Conservation (phyloP, 129 eudicot genomes). For the Artemisia annua region DNA sequence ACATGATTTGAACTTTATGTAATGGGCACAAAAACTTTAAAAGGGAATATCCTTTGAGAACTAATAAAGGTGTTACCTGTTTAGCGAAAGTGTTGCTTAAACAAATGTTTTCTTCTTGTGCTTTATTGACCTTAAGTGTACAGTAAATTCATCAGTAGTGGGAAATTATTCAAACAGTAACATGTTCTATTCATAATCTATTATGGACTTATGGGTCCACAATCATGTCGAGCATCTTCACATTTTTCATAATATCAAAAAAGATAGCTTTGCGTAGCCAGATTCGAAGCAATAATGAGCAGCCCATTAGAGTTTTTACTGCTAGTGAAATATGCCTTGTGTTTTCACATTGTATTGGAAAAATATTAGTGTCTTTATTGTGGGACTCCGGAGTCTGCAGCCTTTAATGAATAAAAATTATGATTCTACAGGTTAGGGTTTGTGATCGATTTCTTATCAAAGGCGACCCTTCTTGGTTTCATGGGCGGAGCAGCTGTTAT, state of each 20-base stretch:
- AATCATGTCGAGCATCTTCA: constrained; percentile 1
- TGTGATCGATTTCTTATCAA: constrained; percentile 89
- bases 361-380: too few species aligned
- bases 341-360: background rate
- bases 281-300: background rate
- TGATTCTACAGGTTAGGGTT: constrained; percentile 77
- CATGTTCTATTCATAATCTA: constrained; percentile 20
- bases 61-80: constrained; percentile 29
- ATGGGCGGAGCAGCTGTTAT: constrained; percentile 99
- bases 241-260: background rate
- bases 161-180: constrained; percentile 30
- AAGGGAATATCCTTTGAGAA: constrained; percentile 37
- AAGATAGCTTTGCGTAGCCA: background rate
- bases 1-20: constrained; percentile 28
- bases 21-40: constrained; percentile 44
- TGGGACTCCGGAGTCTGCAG: too few species aligned
- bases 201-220: constrained; percentile 19
- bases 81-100: constrained; percentile 15
- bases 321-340: background rate
- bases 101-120: constrained; percentile 25
- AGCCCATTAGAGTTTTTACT: background rate
- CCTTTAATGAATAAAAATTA: background rate
- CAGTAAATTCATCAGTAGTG: constrained; percentile 26
- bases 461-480: constrained; percentile 95
- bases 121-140: constrained; percentile 29